Evolutionary conservation across 139 green algal genomes (phyloP), one percentile per base, ranked within the genome.

Genomic region (Zygnema cylindricum): DNA sequence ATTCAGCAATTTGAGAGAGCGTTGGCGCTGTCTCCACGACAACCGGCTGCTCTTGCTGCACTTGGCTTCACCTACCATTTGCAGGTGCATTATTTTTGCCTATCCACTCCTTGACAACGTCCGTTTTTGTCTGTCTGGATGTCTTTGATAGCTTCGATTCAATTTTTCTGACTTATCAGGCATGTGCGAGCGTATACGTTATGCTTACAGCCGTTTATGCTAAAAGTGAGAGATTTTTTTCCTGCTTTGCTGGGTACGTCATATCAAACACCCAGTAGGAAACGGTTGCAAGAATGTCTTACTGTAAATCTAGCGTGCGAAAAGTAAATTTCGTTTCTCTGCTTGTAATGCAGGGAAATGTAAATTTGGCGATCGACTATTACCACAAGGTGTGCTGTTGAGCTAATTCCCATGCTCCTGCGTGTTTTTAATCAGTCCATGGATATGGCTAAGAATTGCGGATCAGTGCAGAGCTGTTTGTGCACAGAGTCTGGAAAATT

Each of bases 51-150:
- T 0, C 93, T 95, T 81, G 86, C 93, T 16, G 96, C 95, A 0
- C 81, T 99, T 11, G 97, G 90, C 0, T 97, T 95, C 83, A 94
- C 94, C 0, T 85, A 95, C 69, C 97, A 99, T 82, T 90, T 98
- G 41, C 86, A 90, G 91, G 92, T 87, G 43, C 23, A 57, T 32
- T 81, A 33, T 85, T 87, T n/a, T 40, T 87, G n/a, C 33, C 11
- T 69, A 57, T 71, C 32, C 21, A 75, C 32, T 81, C 73, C 42
- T 81, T 22, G 35, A 33, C 21, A 16, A 54, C 16, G 73, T 81
- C 23, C 23, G 73, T 22, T 22, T 81, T 21, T 81, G 73, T 81
- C 22, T 81, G 73, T 33, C 16, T 81, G 21, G 73, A 23, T 33
- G 35, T 81, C 16, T 81, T 69, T 25, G 57, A 30, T 30, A n/a